Evolutionary conservation across 1,284 basidiomycete species (phyloP).

Genomic region (Phlebopus sp.): DNA sequence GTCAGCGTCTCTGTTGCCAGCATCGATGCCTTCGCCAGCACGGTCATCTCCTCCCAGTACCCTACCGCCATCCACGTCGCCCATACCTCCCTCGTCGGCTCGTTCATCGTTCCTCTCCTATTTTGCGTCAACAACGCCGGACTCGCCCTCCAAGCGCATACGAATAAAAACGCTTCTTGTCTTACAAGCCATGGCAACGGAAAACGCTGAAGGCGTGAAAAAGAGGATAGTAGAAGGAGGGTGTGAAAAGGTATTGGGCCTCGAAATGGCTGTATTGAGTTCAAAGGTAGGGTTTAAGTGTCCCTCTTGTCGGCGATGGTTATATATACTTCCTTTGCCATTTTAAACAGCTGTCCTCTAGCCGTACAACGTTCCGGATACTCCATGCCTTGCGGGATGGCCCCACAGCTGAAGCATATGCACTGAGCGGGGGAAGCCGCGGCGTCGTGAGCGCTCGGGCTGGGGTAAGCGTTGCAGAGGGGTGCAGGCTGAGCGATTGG

Average conservation of each 20-base stretch:
- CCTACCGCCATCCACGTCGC: neutral
- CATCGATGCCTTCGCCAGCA: neutral
- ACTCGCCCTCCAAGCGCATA: constrained; percentile 67
- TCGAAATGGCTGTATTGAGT: constrained; percentile 79
- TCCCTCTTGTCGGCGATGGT: neutral
- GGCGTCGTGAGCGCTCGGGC: constrained; percentile 50
- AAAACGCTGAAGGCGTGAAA: constrained; percentile 23
- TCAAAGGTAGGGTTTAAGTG: constrained; percentile 60
- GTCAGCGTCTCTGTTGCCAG: neutral
- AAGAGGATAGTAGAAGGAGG: constrained; percentile 16
- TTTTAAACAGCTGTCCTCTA: constrained; percentile 54
- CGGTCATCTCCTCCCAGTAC: neutral
- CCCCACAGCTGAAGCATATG: constrained; percentile 78
- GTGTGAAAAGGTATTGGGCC: constrained; percentile 50
- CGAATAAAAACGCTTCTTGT: constrained; percentile 78
- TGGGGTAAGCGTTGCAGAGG: constrained; percentile 48
- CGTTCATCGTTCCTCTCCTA: constrained; percentile 55
- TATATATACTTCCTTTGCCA: neutral
- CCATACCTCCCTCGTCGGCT: constrained; percentile 27
- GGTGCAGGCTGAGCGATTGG: constrained; percentile 32
- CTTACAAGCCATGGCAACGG: constrained; percentile 57
- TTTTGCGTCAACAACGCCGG: constrained; percentile 67
- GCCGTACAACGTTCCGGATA: constrained; percentile 62
- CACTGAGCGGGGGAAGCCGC: constrained; percentile 60
- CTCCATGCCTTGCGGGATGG: constrained; percentile 73